Conservation (phyloP, 371 early-diverging fungal species). For the Aphelidium insulamus region DNA sequence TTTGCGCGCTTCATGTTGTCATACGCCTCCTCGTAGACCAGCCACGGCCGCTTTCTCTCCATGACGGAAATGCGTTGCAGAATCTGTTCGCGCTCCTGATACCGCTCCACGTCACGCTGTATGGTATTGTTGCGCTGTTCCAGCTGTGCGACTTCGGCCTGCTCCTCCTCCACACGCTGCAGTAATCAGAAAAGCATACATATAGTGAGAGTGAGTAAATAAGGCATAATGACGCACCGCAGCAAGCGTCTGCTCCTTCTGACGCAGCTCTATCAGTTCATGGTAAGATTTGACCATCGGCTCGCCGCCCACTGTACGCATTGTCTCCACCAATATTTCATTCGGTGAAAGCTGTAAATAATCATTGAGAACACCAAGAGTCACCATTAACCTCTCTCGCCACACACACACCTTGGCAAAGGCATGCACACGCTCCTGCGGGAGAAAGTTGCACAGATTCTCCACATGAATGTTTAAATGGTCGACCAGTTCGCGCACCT, state of each 20-base stretch:
- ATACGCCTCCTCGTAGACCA: too few species aligned
- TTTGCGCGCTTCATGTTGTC: too few species aligned
- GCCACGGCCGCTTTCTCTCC: too few species aligned
- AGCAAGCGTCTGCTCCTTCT: slow-evolving; percentile 26
- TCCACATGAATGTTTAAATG: slow-evolving; percentile 74
- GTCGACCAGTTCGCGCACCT: slow-evolving; percentile 29
- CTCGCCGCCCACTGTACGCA: slow-evolving; percentile 51
- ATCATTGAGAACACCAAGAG: background rate
- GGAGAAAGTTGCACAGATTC: slow-evolving; percentile 88
- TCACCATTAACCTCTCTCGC: background rate
- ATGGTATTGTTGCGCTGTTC: slow-evolving; percentile 29
- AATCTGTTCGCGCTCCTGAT: slow-evolving; percentile 39
- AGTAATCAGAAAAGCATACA: background rate
- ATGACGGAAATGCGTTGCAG: slow-evolving; percentile 14
- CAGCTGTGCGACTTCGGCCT: slow-evolving; percentile 20
- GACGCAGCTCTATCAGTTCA: slow-evolving; percentile 30
- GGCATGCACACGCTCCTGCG: slow-evolving; percentile 82
- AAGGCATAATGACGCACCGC: slow-evolving; percentile 11
- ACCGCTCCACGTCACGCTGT: slow-evolving; percentile 45
- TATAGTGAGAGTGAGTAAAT: background rate
- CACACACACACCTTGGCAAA: slow-evolving; percentile 44
- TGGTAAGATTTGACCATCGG: slow-evolving; percentile 38
- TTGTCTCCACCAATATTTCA: slow-evolving; percentile 55
- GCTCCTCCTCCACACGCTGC: slow-evolving; percentile 28
- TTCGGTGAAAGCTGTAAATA: slow-evolving; percentile 35